Conservation (phyloP, 2,329 filamentous ascomycete genomes). For the Sporothrix globosa region DNA sequence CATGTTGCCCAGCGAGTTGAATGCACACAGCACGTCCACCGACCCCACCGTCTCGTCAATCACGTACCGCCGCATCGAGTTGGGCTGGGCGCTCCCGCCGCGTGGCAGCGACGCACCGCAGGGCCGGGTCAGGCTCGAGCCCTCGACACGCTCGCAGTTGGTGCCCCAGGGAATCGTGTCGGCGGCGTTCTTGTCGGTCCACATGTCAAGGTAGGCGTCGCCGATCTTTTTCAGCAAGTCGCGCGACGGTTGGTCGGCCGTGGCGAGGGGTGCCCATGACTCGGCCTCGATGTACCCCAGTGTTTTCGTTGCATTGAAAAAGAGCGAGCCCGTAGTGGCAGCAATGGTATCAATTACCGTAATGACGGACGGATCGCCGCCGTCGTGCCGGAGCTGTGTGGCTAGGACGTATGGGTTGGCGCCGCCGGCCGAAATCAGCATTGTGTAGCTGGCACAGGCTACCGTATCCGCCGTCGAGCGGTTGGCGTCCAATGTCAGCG, state of each 20-base stretch:
- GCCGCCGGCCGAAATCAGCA: conserved; percentile 43
- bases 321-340: conserved; percentile 45
- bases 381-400: conserved; percentile 44
- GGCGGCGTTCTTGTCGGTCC: conserved; percentile 44
- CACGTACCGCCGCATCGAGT: conserved; percentile 15
- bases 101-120: conserved; percentile 42
- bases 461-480: conserved; percentile 41
- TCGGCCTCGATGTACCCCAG: conserved; percentile 42
- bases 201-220: conserved; percentile 47
- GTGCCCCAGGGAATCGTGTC: conserved; percentile 45
- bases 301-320: conserved; percentile 45
- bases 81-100: conserved; percentile 40
- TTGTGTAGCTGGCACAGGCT: conserved; percentile 46
- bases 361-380: conserved; percentile 39
- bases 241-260: conserved; percentile 38
- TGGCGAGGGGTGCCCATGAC: conserved; percentile 42
- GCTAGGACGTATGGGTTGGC: conserved; percentile 43
- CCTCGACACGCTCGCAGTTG: conserved; percentile 45
- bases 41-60: conserved; percentile 45
- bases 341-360: conserved; percentile 44
- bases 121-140: conserved; percentile 42
- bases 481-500: conserved; percentile 37
- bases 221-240: conserved; percentile 44
- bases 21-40: conserved; percentile 45
- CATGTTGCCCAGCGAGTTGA: conserved; percentile 42